These are phyloP conservation scores for Cyclostephanos invisitatus DNA, from an alignment of 108 stramenopile species.

Conservation along the genomic window DNA sequence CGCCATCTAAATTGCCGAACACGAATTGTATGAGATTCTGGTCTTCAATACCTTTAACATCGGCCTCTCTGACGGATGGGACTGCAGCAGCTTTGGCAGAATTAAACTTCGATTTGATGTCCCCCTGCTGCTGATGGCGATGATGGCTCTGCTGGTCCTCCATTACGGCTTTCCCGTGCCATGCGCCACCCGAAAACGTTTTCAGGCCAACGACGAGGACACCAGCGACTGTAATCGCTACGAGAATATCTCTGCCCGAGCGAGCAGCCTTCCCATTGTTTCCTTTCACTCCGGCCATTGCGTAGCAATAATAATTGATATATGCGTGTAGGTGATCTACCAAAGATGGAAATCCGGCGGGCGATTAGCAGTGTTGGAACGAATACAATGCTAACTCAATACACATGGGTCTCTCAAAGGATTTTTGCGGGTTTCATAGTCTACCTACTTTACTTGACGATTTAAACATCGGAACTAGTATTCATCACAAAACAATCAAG, in stretches of 20 bases:
- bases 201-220: slow-evolving; percentile 9
- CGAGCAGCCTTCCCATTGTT: slow-evolving; percentile 30
- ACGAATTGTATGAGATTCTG: slow-evolving; percentile 49
- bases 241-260: slow-evolving; percentile 6
- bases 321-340: not conserved
- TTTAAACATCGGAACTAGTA: too few species aligned
- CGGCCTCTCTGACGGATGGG: not conserved
- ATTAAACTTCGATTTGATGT: not conserved
- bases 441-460: too few species aligned
- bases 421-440: too few species aligned
- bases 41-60: slow-evolving; percentile 2
- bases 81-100: not conserved
- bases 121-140: too few species aligned
- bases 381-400: too few species aligned
- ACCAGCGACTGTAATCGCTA: slow-evolving; percentile 9
- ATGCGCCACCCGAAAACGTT: slow-evolving; percentile 5
- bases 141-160: slow-evolving; percentile 22
- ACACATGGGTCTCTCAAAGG: too few species aligned
- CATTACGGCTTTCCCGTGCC: slow-evolving; percentile 31
- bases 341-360: too few species aligned
- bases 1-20: slow-evolving; percentile 48
- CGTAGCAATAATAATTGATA: not conserved
- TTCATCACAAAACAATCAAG: too few species aligned
- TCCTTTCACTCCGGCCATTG: slow-evolving; percentile 21
- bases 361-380: too few species aligned